Evolutionary conservation across 1,139 yeast genomes (phyloP).

Genomic region (Kurtzmaniella quercitrusa): DNA sequence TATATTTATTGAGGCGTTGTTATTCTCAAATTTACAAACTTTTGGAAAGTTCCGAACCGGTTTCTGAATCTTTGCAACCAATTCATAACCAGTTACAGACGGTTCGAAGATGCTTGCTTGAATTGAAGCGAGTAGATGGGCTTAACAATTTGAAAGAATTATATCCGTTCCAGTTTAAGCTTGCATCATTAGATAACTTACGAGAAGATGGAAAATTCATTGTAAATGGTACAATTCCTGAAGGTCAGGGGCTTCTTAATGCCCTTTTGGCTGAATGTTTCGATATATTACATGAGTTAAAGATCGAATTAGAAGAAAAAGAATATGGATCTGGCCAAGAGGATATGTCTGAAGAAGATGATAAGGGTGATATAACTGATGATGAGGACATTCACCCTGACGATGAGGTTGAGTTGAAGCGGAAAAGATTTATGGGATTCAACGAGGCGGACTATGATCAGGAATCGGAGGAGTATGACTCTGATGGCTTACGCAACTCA

Average conservation of each 20-base stretch:
- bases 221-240: conserved; percentile 85
- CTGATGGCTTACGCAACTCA: conserved; percentile 21
- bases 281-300: conserved; percentile 85
- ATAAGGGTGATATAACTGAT: conserved; percentile 17
- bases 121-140: conserved; percentile 90
- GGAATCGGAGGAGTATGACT: conserved; percentile 32
- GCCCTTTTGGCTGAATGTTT: conserved; percentile 92
- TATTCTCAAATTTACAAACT: conserved; percentile 85
- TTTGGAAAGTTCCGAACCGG: conserved; percentile 90
- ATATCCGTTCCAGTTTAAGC: conserved; percentile 92
- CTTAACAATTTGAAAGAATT: conserved; percentile 80
- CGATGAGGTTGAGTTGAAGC: conserved; percentile 43
- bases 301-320: conserved; percentile 78
- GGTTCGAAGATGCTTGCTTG: conserved; percentile 82
- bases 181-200: conserved; percentile 82
- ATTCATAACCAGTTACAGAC: conserved; percentile 90
- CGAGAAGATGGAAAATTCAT: conserved; percentile 89
- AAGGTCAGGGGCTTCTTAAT: conserved; percentile 92
- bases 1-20: conserved; percentile 82
- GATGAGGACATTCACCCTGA: conserved; percentile 30
- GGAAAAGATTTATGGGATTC: conserved; percentile 42
- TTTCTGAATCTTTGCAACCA: conserved; percentile 87
- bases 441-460: conserved; percentile 47
- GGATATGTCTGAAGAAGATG: conserved; percentile 14
- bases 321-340: conserved; percentile 33